Evolutionary conservation across 768 basidiomycete species (phyloP).

Genomic region (Kwoniella botswanensis): DNA sequence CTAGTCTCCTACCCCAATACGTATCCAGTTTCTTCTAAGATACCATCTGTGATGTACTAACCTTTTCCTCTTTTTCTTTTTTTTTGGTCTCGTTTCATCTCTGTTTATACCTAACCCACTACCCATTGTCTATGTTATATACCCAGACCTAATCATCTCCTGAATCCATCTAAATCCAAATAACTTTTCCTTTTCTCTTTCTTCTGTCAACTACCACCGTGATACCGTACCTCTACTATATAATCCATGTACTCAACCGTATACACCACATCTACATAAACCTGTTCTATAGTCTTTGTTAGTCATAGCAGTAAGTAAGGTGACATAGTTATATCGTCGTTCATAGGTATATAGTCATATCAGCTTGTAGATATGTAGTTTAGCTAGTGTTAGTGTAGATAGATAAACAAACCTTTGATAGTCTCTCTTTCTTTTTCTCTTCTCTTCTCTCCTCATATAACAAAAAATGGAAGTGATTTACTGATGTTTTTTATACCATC

Average conservation of each 20-base stretch:
- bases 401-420: background rate
- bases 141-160: background rate
- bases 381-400: background rate
- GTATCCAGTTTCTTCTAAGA: slow-evolving; percentile 26
- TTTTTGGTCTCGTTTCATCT: background rate
- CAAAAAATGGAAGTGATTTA: background rate
- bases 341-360: background rate
- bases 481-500: background rate
- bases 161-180: background rate
- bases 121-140: background rate
- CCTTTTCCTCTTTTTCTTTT: background rate
- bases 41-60: slow-evolving; percentile 13
- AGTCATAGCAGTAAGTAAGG: background rate
- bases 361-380: background rate
- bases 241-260: background rate
- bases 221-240: background rate
- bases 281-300: background rate
- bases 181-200: background rate
- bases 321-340: slow-evolving; percentile 3
- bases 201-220: too few relatives aligned
- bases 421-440: background rate
- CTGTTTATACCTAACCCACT: background rate
- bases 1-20: slow-evolving; percentile 24
- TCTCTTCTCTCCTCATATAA: background rate
- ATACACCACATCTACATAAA: background rate